A percentile compares a stretch with the other conserved stretches of the same genome.
Evolutionary conservation across 1,139 yeast species (phyloP).

Genomic region (Pichia sp.): DNA sequence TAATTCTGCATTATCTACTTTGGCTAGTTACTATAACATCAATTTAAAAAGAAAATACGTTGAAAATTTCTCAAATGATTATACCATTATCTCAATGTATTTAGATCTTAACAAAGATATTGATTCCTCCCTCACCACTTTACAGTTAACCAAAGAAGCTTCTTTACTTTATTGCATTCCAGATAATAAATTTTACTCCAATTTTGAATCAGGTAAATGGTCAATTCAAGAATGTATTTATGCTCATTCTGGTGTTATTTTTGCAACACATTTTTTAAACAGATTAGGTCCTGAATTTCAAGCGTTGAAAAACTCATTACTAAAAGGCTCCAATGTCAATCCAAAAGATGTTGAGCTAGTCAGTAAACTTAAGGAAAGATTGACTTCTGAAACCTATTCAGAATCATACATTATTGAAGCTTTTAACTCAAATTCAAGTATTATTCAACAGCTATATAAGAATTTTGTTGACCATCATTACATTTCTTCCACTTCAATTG

Average conservation of each 20-base stretch:
- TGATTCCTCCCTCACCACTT: conserved; percentile 65
- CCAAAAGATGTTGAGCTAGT: conserved; percentile 68
- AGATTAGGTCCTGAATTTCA: conserved; percentile 88
- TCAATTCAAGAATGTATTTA: conserved; percentile 92
- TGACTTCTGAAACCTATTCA: conserved; percentile 90
- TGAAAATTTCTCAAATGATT: conserved; percentile 88
- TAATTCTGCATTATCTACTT: conserved; percentile 79
- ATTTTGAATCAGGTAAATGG: conserved; percentile 68
- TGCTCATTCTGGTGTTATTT: conserved; percentile 89
- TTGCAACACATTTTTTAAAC: conserved; percentile 89
- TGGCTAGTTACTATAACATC: conserved; percentile 85
- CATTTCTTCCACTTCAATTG: conserved; percentile 47
- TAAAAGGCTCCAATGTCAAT: conserved; percentile 43
- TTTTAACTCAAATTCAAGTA: conserved; percentile 59
- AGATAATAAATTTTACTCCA: conserved; percentile 67
- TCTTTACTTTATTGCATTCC: conserved; percentile 89
- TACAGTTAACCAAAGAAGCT: conserved; percentile 91
- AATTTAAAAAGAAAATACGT: conserved; percentile 85
- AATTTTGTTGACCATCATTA: conserved; percentile 91
- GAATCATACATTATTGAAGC: conserved; percentile 77
- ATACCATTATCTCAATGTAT: conserved; percentile 81
- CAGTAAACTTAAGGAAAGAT: conserved; percentile 74
- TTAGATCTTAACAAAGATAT: conserved; percentile 43
- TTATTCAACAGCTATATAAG: conserved; percentile 78
- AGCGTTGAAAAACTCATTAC: conserved; percentile 53